These are phyloP conservation scores for Solanum sparsipilum DNA, from an alignment of 257 asterid genomes.

Conservation along the genomic window DNA sequence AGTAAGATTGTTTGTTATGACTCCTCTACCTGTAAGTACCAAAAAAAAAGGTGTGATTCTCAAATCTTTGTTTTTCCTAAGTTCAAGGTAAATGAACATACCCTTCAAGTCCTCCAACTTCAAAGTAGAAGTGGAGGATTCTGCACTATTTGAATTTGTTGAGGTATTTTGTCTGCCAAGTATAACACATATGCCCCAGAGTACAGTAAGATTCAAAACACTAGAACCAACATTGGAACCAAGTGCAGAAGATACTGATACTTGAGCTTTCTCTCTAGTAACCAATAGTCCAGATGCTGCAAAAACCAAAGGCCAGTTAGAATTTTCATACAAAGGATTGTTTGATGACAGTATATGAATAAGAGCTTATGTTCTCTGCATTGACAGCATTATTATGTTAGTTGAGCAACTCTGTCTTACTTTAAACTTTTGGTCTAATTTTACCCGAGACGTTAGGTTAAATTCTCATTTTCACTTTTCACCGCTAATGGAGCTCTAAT, in stretches of 20 bases:
- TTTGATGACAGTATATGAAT: background rate
- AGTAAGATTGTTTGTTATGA: slow-evolving; percentile 20
- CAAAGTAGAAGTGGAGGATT: background rate
- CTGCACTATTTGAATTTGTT: background rate
- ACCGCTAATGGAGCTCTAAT: background rate
- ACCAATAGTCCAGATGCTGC: slow-evolving; percentile 23
- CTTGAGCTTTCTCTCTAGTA: slow-evolving; percentile 23
- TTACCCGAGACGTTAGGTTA: no score
- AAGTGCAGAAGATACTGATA: slow-evolving; percentile 18
- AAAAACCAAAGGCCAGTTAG: background rate
- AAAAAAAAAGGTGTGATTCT: background rate
- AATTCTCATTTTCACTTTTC: background rate
- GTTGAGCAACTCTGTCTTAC: background rate
- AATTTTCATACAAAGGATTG: background rate
- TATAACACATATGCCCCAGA: slow-evolving; percentile 33
- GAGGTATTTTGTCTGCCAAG: slow-evolving; percentile 10
- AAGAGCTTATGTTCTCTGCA: background rate
- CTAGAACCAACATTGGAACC: slow-evolving; percentile 27
- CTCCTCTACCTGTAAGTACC: slow-evolving; percentile 17
- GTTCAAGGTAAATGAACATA: background rate
- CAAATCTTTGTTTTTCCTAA: background rate
- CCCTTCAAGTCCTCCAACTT: background rate
- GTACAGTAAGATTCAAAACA: slow-evolving; percentile 16
- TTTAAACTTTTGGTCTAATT: no score
- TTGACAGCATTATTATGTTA: background rate